Conservation (phyloP, 768 basidiomycete genomes). For the Aureoboletus auriporus region DNA sequence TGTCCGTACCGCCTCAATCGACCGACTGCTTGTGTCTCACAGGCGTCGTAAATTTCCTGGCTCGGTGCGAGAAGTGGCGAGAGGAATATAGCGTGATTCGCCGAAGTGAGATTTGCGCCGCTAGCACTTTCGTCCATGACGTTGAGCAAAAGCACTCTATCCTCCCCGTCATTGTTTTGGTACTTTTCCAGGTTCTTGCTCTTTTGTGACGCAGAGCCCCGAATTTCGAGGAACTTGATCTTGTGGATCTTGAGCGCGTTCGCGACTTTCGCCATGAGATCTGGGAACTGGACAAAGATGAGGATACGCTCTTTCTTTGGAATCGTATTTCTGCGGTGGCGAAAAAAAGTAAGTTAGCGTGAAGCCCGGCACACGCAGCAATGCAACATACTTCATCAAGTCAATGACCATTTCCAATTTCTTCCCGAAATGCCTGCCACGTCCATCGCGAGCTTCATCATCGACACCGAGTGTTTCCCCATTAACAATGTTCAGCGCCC, state of each 20-base stretch:
- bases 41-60: conserved; percentile 81
- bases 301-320: conserved; percentile 78
- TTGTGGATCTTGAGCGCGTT: conserved; percentile 72
- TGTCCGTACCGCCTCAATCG: conserved; percentile 84
- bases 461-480: conserved; percentile 78
- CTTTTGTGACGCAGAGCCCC: conserved; percentile 69
- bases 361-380: not conserved
- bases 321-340: conserved; percentile 51
- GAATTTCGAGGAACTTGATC: conserved; percentile 77
- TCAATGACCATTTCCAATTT: conserved; percentile 77
- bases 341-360: not conserved
- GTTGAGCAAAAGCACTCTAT: conserved; percentile 81
- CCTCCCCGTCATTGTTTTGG: conserved; percentile 73
- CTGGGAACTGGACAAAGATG: conserved; percentile 94
- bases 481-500: conserved; percentile 77
- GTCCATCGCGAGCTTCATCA: conserved; percentile 67
- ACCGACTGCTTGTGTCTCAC: conserved; percentile 80
- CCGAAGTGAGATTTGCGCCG: conserved; percentile 87
- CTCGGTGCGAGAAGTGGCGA: conserved; percentile 82
- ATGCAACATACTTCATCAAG: conserved; percentile 60
- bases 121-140: conserved; percentile 96
- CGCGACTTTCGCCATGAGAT: conserved; percentile 87
- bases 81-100: conserved; percentile 93
- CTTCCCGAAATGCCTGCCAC: conserved; percentile 74
- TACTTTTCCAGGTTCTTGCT: conserved; percentile 83